A percentile compares a stretch with the other conserved stretches of the same genome.
Conservation (phyloP, 2,329 filamentous ascomycete species). For the Trichoderma oligosporum region DNA sequence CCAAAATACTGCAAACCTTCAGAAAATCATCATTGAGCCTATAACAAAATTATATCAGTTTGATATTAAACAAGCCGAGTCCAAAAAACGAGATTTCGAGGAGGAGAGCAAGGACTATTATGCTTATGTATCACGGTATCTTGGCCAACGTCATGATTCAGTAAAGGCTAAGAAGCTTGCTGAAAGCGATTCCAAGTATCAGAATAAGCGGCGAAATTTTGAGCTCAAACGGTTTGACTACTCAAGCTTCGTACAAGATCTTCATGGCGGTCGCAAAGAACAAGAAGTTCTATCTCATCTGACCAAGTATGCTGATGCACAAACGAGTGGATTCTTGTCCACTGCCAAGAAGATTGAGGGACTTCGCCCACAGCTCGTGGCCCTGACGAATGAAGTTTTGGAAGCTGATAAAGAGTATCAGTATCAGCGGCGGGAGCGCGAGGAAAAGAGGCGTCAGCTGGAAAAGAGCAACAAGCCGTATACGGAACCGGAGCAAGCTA, state of each 20-base stretch:
- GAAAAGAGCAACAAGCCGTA: conserved; percentile 81
- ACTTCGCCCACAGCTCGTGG: conserved; percentile 84
- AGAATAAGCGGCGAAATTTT: conserved; percentile 87
- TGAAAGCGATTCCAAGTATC: conserved; percentile 94
- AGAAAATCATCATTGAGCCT: conserved; percentile 92
- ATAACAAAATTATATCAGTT: conserved; percentile 86
- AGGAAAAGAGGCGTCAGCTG: conserved; percentile 84
- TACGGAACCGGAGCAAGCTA: conserved; percentile 62
- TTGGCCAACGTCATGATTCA: conserved; percentile 94
- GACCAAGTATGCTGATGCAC: conserved; percentile 88
- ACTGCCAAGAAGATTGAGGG: conserved; percentile 84
- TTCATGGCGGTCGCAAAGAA: conserved; percentile 98
- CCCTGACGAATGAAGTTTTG: conserved; percentile 81
- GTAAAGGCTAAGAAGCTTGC: conserved; percentile 95
- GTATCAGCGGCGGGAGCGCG: conserved; percentile 87
- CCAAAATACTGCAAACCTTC: conserved; percentile 77
- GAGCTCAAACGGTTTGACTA: conserved; percentile 98
- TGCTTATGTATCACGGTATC: conserved; percentile 86
- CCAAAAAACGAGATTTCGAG: conserved; percentile 96
- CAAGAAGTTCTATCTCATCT: conserved; percentile 93
- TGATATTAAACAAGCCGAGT: conserved; percentile 96
- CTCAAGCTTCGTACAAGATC: conserved; percentile 97
- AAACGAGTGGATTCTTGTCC: conserved; percentile 76
- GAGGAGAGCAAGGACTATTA: conserved; percentile 99
- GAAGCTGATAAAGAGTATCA: conserved; percentile 96